Base-by-base conservation (phyloP, 1,139 yeast species). In the Blastobotrys proliferans region DNA sequence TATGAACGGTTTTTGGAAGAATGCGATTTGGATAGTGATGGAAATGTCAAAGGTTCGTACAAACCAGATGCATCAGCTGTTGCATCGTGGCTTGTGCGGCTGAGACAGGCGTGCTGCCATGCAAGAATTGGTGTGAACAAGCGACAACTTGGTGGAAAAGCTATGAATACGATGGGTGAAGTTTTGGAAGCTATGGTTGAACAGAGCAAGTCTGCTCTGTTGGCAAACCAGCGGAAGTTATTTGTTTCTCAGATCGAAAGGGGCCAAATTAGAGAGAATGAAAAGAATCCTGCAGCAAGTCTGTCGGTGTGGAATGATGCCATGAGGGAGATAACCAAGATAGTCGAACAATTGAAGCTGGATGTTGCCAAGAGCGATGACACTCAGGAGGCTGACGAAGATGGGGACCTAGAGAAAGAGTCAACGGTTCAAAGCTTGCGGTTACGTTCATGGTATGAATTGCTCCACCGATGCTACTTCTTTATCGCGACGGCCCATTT, bases 101-200 rank as follows among this genome's bases (percentile, higher is more conserved):
- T 90, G 25, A 70, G 97, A 26, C 90, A 85, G 57, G 72, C 84
- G 0, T 90, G 97, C 54, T 83, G 94, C 49, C 92, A 86, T 62
- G 88, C 95, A 0, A 79, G 81, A 48, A 70, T 83, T 28, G 87
- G 87, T 37, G 70, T 30, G 28, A 69, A 56, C 60, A 67, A 53
- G 28, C 47, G 51, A 11, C 54, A 58, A 1, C 48, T 58, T 9
- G 61, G 61, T 9, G 60, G 60, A 11, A 51, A 54, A 25, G 51
- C 57, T 13, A 39, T 61, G 44, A 48, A 53, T 48, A 82, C 94
- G 0, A 72, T 87, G 51, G 81, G 76, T 43, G 80, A 77, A 43
- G 84, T 88, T 10, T 67, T 88, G 33, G 70, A 68, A 4, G 77
- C 73, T 40, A 81, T 88, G 84, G 68, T 76, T 30, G 73, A 67